These are phyloP conservation scores for Berkeleyomyces basicola DNA, from an alignment of 2,329 filamentous ascomycete genomes.

Conservation along the genomic window DNA sequence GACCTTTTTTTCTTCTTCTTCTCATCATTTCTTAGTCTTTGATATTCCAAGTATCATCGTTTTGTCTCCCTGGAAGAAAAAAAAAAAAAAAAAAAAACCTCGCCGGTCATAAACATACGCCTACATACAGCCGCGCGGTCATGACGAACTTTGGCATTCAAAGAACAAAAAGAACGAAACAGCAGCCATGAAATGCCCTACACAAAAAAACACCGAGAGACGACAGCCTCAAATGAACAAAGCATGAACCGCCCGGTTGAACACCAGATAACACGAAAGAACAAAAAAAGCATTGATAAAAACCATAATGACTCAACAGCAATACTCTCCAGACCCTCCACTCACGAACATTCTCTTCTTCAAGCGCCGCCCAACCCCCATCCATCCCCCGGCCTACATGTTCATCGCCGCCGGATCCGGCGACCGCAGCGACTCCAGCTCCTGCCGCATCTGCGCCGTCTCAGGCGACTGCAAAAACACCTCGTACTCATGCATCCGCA, in stretches of 20 bases:
- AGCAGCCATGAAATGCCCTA: background rate
- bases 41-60: background rate
- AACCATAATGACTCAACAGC: too few relatives aligned
- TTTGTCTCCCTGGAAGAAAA: background rate
- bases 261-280: too few relatives aligned
- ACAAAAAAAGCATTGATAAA: too few relatives aligned
- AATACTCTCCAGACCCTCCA: too few relatives aligned
- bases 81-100: background rate
- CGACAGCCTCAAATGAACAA: background rate
- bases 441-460: constrained; percentile 2
- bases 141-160: background rate
- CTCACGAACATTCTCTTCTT: background rate
- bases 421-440: background rate
- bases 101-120: background rate
- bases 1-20: too few relatives aligned
- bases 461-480: constrained; percentile 22
- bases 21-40: background rate
- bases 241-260: background rate
- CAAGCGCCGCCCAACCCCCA: too few relatives aligned
- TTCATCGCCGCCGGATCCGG: background rate
- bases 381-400: background rate
- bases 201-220: background rate
- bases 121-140: too few relatives aligned
- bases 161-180: background rate
- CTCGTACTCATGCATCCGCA: constrained; percentile 35